Base-by-base conservation (phyloP, 495 filamentous ascomycete genomes). In the Aspergillus wentii region DNA sequence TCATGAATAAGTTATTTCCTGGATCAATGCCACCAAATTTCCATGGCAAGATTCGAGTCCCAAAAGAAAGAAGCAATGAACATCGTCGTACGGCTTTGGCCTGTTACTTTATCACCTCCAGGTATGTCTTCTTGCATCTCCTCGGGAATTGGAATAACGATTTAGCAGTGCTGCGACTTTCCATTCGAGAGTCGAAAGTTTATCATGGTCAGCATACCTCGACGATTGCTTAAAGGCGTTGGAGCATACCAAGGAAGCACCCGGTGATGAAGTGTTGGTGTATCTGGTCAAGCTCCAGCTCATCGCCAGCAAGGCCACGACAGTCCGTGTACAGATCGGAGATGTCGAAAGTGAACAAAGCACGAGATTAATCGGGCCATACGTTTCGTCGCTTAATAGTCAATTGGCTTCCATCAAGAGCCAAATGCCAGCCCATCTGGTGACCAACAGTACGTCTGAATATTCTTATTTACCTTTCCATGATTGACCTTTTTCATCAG, bases 71-170 rank as follows among this genome's bases (percentile, higher is more conserved):
- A 20, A 69, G 60, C 0, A 41, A 59, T 16, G 71, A 71, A 38
- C 68, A 73, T 41, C 54, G 62, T 14, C 56, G 74, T n/a, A 60
- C 68, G 18, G 52, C 63, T 17, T 54, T 74, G 11, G 70, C 69
- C 11, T 62, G 64, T 27, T 75, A 68, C 41, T 47, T 59, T 29
- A 14, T 69, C n/a, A 66, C 57, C 11, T 67, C 70, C 11, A 57
- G 61, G 68, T 73, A 41, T 7, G 60, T 56, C 15, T 20, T 26
- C 18, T n/a, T 30, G 8, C 19, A 6, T 22, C 16, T 10, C 15
- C 3, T 0, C 28, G 17, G 0, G 1, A 7, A 30, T 23, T 51
- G 9, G 44, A n/a, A 4, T 14, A 30, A n/a, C n/a, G n/a, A n/a
- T 41, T 38, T 10, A 17, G 2, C 46, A 71, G 54, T 43, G 50